Evolutionary conservation across 192 early-diverging fungal genomes (phyloP), one percentile per base, ranked within the genome.

Genomic region (Mortierella antarctica): DNA sequence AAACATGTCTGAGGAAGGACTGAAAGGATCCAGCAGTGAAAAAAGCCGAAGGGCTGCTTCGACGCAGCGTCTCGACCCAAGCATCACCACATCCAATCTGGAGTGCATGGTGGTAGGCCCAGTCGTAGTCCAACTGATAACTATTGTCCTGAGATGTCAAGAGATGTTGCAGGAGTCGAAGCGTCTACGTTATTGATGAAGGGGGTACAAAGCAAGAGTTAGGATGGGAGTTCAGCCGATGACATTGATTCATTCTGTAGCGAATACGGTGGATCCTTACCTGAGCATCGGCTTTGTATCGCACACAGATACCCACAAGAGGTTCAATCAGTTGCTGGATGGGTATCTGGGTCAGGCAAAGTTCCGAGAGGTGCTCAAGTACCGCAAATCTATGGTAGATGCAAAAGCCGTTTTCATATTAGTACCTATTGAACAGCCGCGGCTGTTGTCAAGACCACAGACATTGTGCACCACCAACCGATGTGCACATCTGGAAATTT

Each of bases 71-170:
- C 20, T 42, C 10, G 14, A 80, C 63, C 77, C 77, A 80, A 1
- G 23, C 13, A 12, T 68, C 70, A 2, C 47, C 47, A 14, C 68
- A 58, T 9, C n/a, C 63, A 57, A 80, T 48, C 7, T 46, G 56
- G 4, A 49, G 40, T 39, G 77, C 65, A 0, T 50, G 13, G 17
- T 53, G 57, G 49, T 80, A 80, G 14, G 77, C 69, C 77, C 77
- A 80, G 4, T 23, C 23, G 14, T 61, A 52, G 46, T 80, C 70
- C 51, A 80, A 46, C 6, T 54, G 77, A 68, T 68, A 71, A 21
- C 31, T 52, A 11, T 31, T 57, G 12, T 72, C 69, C 42, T 61
- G 57, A 18, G 53, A 42, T 2, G n/a, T 15, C n/a, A 62, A 23
- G 12, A 80, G 40, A 44, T 72, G 65, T 42, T 72, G 50, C 2